Percentiles rank a stretch among this genome's conserved stretches.
These are phyloP conservation scores for Gossypium gossypioides DNA, from an alignment of 441 rosid genomes.

Conservation along the genomic window DNA sequence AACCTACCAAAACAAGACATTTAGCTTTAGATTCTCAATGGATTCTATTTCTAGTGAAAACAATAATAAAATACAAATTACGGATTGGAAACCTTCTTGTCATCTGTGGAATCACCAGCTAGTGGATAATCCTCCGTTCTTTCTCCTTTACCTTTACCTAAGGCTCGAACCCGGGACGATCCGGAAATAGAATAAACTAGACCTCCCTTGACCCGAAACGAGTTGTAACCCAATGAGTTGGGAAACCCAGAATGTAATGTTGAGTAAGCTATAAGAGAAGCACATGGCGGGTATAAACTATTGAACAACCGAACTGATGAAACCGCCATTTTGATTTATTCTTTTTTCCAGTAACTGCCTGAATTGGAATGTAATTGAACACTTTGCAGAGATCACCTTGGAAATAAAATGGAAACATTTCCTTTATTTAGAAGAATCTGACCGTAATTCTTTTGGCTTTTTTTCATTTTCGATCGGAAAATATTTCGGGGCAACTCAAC, in stretches of 20 bases:
- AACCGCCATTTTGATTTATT: constrained; percentile 25
- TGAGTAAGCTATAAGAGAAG: constrained; percentile 16
- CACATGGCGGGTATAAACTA: constrained; percentile 15
- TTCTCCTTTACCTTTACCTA: constrained; percentile 21
- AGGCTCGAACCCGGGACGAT: constrained; percentile 17
- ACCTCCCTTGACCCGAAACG: constrained; percentile 18
- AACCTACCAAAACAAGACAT: constrained; percentile 22
- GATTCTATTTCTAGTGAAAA: background rate
- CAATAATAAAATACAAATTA: background rate
- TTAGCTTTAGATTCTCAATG: background rate
- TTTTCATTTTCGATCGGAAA: background rate
- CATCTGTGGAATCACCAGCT: constrained; percentile 21
- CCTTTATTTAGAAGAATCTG: background rate
- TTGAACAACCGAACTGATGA: constrained; percentile 26
- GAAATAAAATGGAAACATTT: background rate
- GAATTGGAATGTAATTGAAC: background rate
- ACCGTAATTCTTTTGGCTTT: background rate
- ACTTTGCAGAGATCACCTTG: background rate
- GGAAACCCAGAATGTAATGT: constrained; percentile 16
- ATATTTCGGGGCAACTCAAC: background rate
- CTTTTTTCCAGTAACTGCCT: background rate
- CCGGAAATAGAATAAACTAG: constrained; percentile 14
- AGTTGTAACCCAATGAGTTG: constrained; percentile 14
- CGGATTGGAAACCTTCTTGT: constrained; percentile 19
- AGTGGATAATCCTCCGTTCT: constrained; percentile 23